A percentile compares a stretch with the other conserved stretches of the same genome.
These are phyloP conservation scores for Trichosporon faecale DNA, from an alignment of 1,284 basidiomycete species.

Conservation along the genomic window DNA sequence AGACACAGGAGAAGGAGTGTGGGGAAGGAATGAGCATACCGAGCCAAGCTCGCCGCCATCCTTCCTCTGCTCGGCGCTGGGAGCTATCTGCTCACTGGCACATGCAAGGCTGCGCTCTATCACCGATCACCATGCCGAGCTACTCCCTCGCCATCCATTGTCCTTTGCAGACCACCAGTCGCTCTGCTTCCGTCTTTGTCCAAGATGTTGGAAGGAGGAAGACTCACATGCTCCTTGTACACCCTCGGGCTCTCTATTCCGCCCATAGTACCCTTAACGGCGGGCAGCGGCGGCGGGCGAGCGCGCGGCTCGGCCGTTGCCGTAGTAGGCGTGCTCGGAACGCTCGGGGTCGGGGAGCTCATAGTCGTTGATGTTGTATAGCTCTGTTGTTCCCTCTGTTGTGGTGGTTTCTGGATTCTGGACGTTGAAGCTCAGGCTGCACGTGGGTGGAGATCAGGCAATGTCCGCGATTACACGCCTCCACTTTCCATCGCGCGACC, in stretches of 20 bases:
- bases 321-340: neutral
- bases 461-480: neutral
- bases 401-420: neutral
- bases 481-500: too few relatives aligned
- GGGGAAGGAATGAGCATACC: neutral
- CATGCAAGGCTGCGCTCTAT: too few relatives aligned
- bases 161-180: too few relatives aligned
- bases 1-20: neutral
- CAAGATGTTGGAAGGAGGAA: neutral
- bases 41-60: neutral
- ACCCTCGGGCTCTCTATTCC: constrained; percentile 28
- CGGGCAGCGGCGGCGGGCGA: constrained; percentile 26
- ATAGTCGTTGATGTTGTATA: neutral
- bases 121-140: too few relatives aligned
- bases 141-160: too few relatives aligned
- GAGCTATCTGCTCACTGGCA: too few relatives aligned
- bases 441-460: neutral
- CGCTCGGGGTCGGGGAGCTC: neutral
- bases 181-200: too few relatives aligned
- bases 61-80: neutral
- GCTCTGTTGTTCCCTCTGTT: neutral
- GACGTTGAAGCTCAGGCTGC: too few relatives aligned
- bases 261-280: constrained; percentile 35
- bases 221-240: neutral
- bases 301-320: neutral